phyloP scores from a whole-genome alignment of 2,329 filamentous ascomycete species.

The Zarea fungicola region DNA sequence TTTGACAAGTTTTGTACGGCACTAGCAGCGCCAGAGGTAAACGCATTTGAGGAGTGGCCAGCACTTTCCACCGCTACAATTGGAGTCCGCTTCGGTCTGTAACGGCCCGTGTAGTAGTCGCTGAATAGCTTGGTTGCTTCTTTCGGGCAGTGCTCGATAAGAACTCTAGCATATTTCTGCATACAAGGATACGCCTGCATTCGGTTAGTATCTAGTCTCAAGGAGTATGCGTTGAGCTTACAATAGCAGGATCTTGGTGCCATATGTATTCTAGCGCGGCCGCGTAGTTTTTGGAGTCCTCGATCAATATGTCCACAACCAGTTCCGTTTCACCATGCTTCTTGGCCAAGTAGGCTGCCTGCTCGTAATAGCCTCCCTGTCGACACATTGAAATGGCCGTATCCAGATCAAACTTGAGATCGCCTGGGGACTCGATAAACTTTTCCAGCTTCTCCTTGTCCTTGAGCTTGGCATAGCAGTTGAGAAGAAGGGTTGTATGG shows the following conservation, averaged over 20 bases:
- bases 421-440: constrained; percentile 92
- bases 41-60: constrained; percentile 36
- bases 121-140: constrained; percentile 85
- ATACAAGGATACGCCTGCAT: constrained; percentile 74
- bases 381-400: constrained; percentile 97
- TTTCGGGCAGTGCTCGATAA: constrained; percentile 79
- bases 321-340: constrained; percentile 92
- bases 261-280: constrained; percentile 91
- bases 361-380: constrained; percentile 93
- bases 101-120: constrained; percentile 88
- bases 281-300: constrained; percentile 85
- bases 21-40: constrained; percentile 58
- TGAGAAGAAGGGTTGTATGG: constrained; percentile 88
- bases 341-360: constrained; percentile 90
- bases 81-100: constrained; percentile 63
- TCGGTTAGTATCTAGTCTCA: background rate
- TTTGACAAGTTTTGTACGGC: constrained; percentile 83
- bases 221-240: constrained; percentile 36
- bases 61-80: constrained; percentile 30
- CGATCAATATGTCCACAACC: constrained; percentile 91
- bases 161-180: constrained; percentile 90
- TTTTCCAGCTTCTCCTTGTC: constrained; percentile 93
- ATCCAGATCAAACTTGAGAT: constrained; percentile 93
- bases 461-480: constrained; percentile 97
- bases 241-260: constrained; percentile 72